Conservation (phyloP, 768 basidiomycete genomes). For the Phanerochaete sordida region DNA sequence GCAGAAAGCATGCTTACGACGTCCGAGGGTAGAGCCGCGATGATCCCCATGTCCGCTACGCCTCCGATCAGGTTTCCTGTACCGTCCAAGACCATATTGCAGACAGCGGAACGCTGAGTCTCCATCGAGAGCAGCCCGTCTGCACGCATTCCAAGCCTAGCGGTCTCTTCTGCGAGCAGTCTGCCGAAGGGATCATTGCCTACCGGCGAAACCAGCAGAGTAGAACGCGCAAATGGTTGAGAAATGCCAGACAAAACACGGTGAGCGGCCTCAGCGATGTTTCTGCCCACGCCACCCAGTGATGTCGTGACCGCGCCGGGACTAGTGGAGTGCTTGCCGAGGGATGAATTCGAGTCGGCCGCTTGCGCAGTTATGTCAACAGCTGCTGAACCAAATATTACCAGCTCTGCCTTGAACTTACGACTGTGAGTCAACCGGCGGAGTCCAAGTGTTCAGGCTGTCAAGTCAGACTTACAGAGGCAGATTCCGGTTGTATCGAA, state of each 20-base stretch:
- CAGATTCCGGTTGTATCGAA: neutral
- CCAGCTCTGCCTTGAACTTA: constrained; percentile 41
- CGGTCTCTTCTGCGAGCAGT: constrained; percentile 55
- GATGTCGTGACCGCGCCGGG: constrained; percentile 74
- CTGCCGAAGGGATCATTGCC: constrained; percentile 77
- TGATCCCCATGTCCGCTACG: constrained; percentile 87
- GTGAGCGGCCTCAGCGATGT: constrained; percentile 88
- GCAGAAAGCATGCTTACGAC: constrained; percentile 31
- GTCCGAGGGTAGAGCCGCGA: constrained; percentile 43
- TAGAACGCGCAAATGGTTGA: constrained; percentile 24
- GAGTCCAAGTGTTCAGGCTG: neutral
- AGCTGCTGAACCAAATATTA: constrained; percentile 85
- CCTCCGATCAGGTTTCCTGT: constrained; percentile 75
- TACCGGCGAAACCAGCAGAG: constrained; percentile 70
- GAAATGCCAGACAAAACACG: constrained; percentile 44
- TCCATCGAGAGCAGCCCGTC: constrained; percentile 61
- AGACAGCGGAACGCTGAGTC: constrained; percentile 64
- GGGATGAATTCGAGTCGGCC: constrained; percentile 27
- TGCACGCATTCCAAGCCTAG: constrained; percentile 66
- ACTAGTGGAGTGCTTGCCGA: constrained; percentile 64
- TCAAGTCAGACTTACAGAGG: neutral
- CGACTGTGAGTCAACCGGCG: neutral
- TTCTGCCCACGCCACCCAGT: constrained; percentile 91
- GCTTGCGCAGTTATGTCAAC: constrained; percentile 78
- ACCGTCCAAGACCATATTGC: constrained; percentile 79